Conservation (phyloP, 140 eudicot genomes). For the Senecio squalidus region DNA sequence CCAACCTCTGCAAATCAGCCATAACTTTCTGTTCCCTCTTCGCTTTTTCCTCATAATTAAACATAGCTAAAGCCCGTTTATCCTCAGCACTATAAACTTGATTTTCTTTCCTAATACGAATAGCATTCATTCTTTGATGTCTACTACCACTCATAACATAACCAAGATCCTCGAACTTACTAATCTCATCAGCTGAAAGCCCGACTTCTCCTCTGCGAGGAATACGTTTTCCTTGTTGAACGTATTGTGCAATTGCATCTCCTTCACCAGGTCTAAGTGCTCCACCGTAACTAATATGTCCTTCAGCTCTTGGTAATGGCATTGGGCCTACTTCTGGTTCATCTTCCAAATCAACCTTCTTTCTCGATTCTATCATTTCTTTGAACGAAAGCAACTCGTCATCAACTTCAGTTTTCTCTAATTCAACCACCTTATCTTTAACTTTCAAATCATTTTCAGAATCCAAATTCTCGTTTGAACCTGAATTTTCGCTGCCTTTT, state of each 20-base stretch:
- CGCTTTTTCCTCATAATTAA: conserved; percentile 92
- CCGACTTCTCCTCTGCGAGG: conserved; percentile 99
- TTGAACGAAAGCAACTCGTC: conserved; percentile 49
- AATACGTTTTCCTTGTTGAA: conserved; percentile 98
- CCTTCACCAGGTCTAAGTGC: conserved; percentile 99
- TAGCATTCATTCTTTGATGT: conserved; percentile 99
- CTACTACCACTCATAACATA: conserved; percentile 99
- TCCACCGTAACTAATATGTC: conserved; percentile 97
- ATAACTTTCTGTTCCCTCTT: conserved; percentile 95
- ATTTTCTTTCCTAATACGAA: conserved; percentile 97
- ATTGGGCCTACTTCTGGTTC: conserved; percentile 83
- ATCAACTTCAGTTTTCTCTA: conserved; percentile 31
- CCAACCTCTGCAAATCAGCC: conserved; percentile 97
- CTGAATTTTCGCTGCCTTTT: conserved; percentile 28
- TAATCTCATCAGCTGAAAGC: conserved; percentile 94
- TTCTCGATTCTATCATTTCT: conserved; percentile 55
- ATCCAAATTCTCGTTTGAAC: conserved; percentile 23
- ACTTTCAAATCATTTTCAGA: conserved; percentile 24
- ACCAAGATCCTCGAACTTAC: conserved; percentile 81
- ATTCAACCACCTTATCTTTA: conserved; percentile 23
- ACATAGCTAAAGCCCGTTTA: conserved; percentile 93
- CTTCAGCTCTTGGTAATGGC: conserved; percentile 96
- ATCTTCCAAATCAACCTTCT: conserved; percentile 47
- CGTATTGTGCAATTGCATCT: conserved; percentile 98
- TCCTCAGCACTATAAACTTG: conserved; percentile 99